Percentiles rank a stretch among this genome's conserved stretches.
phyloP scores from a whole-genome alignment of 208 protist species.

The Leishmania arabica region DNA sequence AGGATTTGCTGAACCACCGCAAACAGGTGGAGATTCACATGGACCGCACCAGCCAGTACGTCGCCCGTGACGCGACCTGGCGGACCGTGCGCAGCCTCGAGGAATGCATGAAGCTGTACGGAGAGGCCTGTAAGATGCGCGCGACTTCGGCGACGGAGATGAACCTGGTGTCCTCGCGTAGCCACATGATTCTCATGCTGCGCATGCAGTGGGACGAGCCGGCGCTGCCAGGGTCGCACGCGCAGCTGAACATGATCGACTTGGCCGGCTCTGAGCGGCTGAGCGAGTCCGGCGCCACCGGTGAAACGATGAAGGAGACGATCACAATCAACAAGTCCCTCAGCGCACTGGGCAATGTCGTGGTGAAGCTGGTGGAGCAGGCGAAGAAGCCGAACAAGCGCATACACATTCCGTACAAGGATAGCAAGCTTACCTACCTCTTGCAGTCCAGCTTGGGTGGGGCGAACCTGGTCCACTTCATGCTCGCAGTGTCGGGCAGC shows the following conservation, averaged over 20 bases:
- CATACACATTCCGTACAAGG: conserved; percentile 93
- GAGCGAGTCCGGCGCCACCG: conserved; percentile 81
- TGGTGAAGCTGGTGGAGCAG: conserved; percentile 90
- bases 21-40: conserved; percentile 91
- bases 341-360: conserved; percentile 93
- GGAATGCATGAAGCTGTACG: conserved; percentile 87
- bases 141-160: conserved; percentile 87
- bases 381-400: conserved; percentile 73
- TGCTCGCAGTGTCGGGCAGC: conserved; percentile 80
- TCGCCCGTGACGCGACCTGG: conserved; percentile 87
- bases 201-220: conserved; percentile 92
- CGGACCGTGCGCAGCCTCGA: conserved; percentile 50
- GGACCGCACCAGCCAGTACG: conserved; percentile 86
- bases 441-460: conserved; percentile 91
- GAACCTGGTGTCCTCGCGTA: conserved; percentile 91
- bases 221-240: conserved; percentile 74
- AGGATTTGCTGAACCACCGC: conserved; percentile 79
- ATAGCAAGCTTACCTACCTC: conserved; percentile 94
- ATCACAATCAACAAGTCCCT: conserved; percentile 96
- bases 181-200: conserved; percentile 92
- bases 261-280: conserved; percentile 93
- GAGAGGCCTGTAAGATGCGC: conserved; percentile 68
- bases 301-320: conserved; percentile 90
- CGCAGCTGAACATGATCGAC: conserved; percentile 94
- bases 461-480: conserved; percentile 88